Percentiles rank a stretch among this genome's conserved stretches.
phyloP scores from a whole-genome alignment of 2,329 filamentous ascomycete species.

The Arachnomyces sp. region DNA sequence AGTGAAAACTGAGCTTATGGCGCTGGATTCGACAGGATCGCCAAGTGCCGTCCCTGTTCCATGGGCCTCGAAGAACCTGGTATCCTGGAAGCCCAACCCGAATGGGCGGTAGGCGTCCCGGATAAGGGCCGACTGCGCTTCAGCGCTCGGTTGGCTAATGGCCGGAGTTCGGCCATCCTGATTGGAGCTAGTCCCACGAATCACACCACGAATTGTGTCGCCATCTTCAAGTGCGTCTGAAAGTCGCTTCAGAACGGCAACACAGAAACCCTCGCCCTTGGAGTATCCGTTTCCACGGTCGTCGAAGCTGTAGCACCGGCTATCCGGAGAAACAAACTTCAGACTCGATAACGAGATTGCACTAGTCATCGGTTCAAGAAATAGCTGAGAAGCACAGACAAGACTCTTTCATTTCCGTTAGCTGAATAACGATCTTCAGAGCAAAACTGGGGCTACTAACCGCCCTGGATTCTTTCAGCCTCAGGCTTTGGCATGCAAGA shows the following conservation, averaged over 20 bases:
- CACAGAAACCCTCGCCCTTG: slow-evolving; percentile 36
- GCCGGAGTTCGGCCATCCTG: slow-evolving; percentile 37
- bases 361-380: slow-evolving; percentile 11
- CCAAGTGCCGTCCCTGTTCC: slow-evolving; percentile 35
- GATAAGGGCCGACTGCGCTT: slow-evolving; percentile 22
- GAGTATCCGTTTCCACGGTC: slow-evolving; percentile 35
- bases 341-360: slow-evolving; percentile 16
- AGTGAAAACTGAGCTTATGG: slow-evolving; percentile 9
- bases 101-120: slow-evolving; percentile 15
- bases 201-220: slow-evolving; percentile 36
- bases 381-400: slow-evolving; percentile 18
- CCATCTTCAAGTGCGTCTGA: slow-evolving; percentile 32
- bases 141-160: slow-evolving; percentile 32
- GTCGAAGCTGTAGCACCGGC: slow-evolving; percentile 24
- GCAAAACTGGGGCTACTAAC: slow-evolving; percentile 13
- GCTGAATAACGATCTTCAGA: slow-evolving; percentile 3
- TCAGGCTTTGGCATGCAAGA: slow-evolving; percentile 20
- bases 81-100: slow-evolving; percentile 10
- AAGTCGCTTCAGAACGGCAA: slow-evolving; percentile 34
- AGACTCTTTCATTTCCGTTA: slow-evolving; percentile 8
- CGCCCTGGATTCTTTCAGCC: slow-evolving; percentile 9
- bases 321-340: slow-evolving; percentile 14
- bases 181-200: slow-evolving; percentile 31
- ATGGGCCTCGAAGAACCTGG: slow-evolving; percentile 19
- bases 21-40: slow-evolving; percentile 15